Conservation (phyloP, 306 rosid genomes). For the Myrica gale region DNA sequence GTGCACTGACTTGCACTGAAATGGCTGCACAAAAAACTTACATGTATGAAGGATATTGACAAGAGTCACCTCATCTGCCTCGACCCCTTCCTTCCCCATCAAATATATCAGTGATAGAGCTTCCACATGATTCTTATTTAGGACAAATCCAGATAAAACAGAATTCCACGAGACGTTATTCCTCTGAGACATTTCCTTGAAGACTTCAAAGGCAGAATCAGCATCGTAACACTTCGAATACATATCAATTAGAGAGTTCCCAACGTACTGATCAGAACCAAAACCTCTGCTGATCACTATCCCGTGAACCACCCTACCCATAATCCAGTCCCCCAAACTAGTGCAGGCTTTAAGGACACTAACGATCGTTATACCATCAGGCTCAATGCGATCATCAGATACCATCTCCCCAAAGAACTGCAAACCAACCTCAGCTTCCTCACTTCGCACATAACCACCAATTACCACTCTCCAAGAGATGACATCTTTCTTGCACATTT, state of each 20-base stretch:
- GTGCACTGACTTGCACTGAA: constrained; percentile 37
- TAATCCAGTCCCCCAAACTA: constrained; percentile 18
- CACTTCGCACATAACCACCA: constrained; percentile 36
- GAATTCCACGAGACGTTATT: constrained; percentile 51
- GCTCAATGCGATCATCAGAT: constrained; percentile 29
- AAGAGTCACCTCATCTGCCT: constrained; percentile 42
- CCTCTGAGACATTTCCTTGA: constrained; percentile 32
- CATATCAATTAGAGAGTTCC: constrained; percentile 51
- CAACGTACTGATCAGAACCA: constrained; percentile 37
- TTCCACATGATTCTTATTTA: constrained; percentile 37
- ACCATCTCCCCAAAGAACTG: constrained; percentile 35
- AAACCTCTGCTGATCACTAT: constrained; percentile 44
- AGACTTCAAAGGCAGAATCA: constrained; percentile 33
- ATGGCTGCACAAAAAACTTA: constrained; percentile 30
- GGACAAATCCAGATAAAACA: constrained; percentile 35
- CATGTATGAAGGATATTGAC: constrained; percentile 46
- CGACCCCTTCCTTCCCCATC: constrained; percentile 36
- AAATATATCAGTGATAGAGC: constrained; percentile 31
- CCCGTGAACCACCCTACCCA: constrained; percentile 40
- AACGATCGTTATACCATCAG: constrained; percentile 43
- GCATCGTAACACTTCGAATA: constrained; percentile 41
- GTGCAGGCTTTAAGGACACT: constrained; percentile 49
- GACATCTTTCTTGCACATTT: constrained; percentile 42
- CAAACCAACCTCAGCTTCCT: constrained; percentile 34
- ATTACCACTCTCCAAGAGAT: constrained; percentile 51